Conservation (phyloP, 169 alveolate genomes). For the Theileria annulata region DNA sequence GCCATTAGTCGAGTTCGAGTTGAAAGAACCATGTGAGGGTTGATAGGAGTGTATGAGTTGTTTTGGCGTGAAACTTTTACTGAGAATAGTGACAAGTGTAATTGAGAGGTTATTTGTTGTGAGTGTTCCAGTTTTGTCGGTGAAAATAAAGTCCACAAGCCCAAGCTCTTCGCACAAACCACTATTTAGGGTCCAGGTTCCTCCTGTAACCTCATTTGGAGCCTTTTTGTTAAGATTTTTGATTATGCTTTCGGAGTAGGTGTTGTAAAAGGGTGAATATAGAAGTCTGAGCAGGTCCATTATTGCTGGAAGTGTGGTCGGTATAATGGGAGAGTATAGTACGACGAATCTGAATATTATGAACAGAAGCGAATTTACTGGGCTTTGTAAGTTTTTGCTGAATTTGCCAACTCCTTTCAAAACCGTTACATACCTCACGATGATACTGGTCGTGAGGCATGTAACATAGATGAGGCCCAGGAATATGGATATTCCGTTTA, state of each 20-base stretch:
- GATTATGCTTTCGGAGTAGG: background rate
- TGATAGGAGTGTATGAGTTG: background rate
- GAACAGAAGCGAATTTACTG: conserved; percentile 49
- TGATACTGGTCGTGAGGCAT: conserved; percentile 48
- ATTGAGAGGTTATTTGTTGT: conserved; percentile 41
- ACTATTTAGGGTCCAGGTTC: conserved; percentile 52
- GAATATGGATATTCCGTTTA: conserved; percentile 65
- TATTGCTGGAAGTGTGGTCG: conserved; percentile 63
- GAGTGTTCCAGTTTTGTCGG: conserved; percentile 64
- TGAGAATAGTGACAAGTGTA: conserved; percentile 20
- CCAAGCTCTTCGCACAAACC: conserved; percentile 66
- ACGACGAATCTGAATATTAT: conserved; percentile 33
- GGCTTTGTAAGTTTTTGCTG: conserved; percentile 2
- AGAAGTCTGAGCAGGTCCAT: conserved; percentile 51
- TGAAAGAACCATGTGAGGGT: background rate
- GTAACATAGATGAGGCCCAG: conserved; percentile 35
- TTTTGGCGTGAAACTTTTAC: conserved; percentile 21
- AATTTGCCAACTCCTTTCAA: conserved; percentile 26
- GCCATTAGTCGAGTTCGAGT: background rate
- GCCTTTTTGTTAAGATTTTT: conserved; percentile 10
- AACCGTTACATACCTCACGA: conserved; percentile 40
- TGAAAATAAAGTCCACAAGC: conserved; percentile 59
- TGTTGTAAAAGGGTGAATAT: conserved; percentile 32
- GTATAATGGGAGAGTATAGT: conserved; percentile 52
- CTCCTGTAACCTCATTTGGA: background rate